Evolutionary conservation across 2,329 filamentous ascomycete species (phyloP).

Genomic region (Blastomyces parvus): DNA sequence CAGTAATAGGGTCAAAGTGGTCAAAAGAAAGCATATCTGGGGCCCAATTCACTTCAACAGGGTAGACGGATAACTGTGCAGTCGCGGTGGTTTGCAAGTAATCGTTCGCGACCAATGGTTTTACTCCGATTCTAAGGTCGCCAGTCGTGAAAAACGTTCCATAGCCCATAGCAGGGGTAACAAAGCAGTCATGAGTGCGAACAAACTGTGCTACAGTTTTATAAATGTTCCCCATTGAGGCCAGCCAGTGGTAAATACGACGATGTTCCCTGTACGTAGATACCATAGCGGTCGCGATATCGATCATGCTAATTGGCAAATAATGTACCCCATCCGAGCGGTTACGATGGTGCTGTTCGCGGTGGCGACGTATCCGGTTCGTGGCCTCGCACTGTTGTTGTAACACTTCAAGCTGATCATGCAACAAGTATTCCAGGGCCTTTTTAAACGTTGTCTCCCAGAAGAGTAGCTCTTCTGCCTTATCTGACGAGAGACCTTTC

Average conservation of each 20-base stretch:
- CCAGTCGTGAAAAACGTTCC: not conserved
- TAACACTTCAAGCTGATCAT: conserved; percentile 12
- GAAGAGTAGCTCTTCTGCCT: conserved; percentile 17
- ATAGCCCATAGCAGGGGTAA: not conserved
- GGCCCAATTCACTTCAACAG: conserved; percentile 11
- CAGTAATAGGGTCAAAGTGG: not conserved
- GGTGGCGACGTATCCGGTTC: not conserved
- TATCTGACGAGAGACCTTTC: conserved; percentile 17
- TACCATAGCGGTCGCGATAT: conserved; percentile 11
- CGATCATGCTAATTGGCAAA: conserved; percentile 10
- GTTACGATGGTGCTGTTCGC: not conserved
- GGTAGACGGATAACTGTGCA: not conserved
- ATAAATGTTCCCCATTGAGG: conserved; percentile 10
- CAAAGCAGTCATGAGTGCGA: conserved; percentile 16
- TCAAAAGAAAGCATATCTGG: conserved; percentile 13
- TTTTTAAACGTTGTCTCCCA: conserved; percentile 17
- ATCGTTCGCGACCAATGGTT: not conserved
- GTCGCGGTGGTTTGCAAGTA: not conserved
- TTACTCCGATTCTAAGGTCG: conserved; percentile 9
- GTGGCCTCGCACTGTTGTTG: not conserved
- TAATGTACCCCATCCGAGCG: not conserved
- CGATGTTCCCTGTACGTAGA: not conserved
- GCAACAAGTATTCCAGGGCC: conserved; percentile 15
- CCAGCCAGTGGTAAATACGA: conserved; percentile 10
- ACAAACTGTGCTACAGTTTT: conserved; percentile 13